phyloP scores from a whole-genome alignment of 371 early-diverging fungal species.

The Mucor sp. region DNA sequence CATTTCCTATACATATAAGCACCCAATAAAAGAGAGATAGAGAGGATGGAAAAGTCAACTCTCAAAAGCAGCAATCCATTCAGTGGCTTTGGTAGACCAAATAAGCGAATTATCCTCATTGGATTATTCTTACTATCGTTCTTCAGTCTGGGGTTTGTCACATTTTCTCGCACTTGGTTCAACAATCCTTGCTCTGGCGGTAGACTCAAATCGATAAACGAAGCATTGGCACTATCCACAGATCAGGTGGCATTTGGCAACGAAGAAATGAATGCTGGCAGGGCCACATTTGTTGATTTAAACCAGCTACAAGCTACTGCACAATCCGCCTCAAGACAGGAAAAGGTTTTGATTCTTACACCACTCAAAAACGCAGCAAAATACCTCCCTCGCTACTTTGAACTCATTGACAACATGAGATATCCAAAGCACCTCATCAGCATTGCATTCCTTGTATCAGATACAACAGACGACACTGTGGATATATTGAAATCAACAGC shows the following conservation, averaged over 20 bases:
- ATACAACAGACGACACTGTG: slow-evolving; percentile 56
- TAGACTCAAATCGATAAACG: background rate
- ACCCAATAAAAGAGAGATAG: background rate
- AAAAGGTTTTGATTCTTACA: slow-evolving; percentile 59
- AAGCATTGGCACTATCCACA: background rate
- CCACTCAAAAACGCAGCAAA: slow-evolving; percentile 62
- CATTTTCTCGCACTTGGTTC: slow-evolving; percentile 3
- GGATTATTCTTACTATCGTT: background rate
- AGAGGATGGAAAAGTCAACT: background rate
- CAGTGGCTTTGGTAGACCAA: background rate
- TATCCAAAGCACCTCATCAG: slow-evolving; percentile 62
- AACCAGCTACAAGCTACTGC: slow-evolving; percentile 28
- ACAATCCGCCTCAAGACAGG: slow-evolving; percentile 17
- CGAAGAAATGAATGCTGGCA: slow-evolving; percentile 3
- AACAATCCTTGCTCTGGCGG: background rate
- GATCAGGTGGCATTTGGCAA: slow-evolving; percentile 1
- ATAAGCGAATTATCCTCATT: background rate
- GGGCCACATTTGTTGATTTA: slow-evolving; percentile 29
- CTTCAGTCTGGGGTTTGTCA: background rate
- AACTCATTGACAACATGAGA: slow-evolving; percentile 45
- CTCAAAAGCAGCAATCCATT: background rate
- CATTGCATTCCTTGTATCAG: slow-evolving; percentile 59
- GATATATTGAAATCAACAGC: slow-evolving; percentile 35
- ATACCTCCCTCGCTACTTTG: slow-evolving; percentile 59
- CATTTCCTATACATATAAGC: background rate